Evolutionary conservation across 805 yeast species (phyloP), one percentile per base, ranked within the genome.

Genomic region (Spathaspora hagerdaliae): DNA sequence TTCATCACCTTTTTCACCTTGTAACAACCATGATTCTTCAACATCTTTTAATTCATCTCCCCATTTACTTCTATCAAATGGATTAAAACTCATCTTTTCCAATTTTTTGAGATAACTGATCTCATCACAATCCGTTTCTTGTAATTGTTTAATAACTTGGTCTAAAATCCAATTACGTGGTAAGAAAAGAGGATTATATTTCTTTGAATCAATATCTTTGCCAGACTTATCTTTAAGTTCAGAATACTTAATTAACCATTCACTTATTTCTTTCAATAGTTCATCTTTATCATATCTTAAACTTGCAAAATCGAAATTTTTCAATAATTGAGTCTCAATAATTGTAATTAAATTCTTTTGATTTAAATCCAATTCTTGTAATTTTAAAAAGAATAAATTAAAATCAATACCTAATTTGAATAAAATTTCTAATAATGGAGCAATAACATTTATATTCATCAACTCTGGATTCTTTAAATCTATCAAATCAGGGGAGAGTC

Each of bases 131-230:
- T 77, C 71, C 27, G 74, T 68, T 1, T 81, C 86, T 33, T 75
- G 70, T 0, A 82, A 74, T 38, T 69, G 65, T 27, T 77, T 74
- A 39, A 87, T 83, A 0, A 89, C 96, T 49, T 90, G 91, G 44
- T 89, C 88, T 44, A 94, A 70, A 43, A 91, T 83, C 90, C 96
- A 88, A 51, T 82, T 86, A 48, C 92, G 75, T 15, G 96, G 94
- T 6, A 86, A 75, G 57, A 92, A 92, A 32, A 79, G 59, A 2
- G 98, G 99, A 57, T 92, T 94, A 41, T 65, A 69, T 2, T 53
- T 31, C 47, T 52, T 13, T 56, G 59, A 13, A 65, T 75, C 2
- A 2, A 19, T 38, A 5, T 27, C 12, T 7, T 40, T 31, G 32
- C n/a, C 46, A 78, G 27, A 65, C 39, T 75, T 75, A 0, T 46